Base-by-base conservation (phyloP, 179 eudicot species). In the Beta lomatogona region DNA sequence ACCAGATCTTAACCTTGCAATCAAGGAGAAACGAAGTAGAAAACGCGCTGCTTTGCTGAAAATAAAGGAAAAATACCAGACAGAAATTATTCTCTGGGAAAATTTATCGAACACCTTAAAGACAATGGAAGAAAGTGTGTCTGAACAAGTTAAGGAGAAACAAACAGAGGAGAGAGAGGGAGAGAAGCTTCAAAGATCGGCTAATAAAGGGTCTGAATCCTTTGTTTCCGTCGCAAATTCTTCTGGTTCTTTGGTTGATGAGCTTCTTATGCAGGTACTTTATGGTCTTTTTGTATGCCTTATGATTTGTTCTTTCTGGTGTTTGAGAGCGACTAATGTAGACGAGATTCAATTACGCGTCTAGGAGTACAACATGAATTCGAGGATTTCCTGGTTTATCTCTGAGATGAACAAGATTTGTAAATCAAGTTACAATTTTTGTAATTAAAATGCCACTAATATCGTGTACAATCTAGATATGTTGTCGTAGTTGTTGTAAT, bases 61-160 rank as follows among this genome's bases (percentile, higher is more conserved):
- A 66, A 76, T 94, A 10, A 92, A 79, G 79, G 86, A 86, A 6
- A 89, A 79, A 87, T 92, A 92, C 65, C 59, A 68, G 50, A 82
- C 48, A 8, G 95, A 94, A 79, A 89, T 94, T 52, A 59, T 63
- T 63, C 89, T 76, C 7, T 93, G 98, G 97, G 95, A 91, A 72
- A 86, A 76, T 79, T 82, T 93, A 73, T 91, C 94, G 52, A 89
- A 88, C 89, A 84, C 88, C 77, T 87, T 92, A 80, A 81, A 73
- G 74, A 79, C 87, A 36, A 80, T 86, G 81, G 79, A 89, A 53
- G 69, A 79, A 12, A 88, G 72, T 18, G 75, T 85, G 64, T 81
- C 73, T 44, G 78, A 74, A 46, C 72, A 81, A 52, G 14, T 16
- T 55, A 2, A 50, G 18, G 65, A 74, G 22, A 6, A 14, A 69